Percentiles rank a stretch among this genome's conserved stretches.
phyloP scores from a whole-genome alignment of 352 stramenopile genomes.

The Globisporangium emineosum region DNA sequence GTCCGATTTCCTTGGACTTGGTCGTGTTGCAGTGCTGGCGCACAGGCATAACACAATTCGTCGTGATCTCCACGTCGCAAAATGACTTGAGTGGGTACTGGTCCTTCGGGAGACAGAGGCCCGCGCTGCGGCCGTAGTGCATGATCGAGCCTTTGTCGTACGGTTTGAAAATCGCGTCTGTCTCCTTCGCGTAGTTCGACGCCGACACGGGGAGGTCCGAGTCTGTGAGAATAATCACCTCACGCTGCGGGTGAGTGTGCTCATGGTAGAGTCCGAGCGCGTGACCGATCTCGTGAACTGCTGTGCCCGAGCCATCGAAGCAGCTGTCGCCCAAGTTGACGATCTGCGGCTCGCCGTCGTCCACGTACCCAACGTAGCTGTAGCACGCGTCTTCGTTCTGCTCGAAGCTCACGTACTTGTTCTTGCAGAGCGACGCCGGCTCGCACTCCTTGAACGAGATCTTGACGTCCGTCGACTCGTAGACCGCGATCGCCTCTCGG shows the following conservation, averaged over 20 bases:
- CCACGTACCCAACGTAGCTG: slow-evolving; percentile 68
- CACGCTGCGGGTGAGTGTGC: slow-evolving; percentile 58
- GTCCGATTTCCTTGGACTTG: slow-evolving; percentile 55
- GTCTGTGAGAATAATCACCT: slow-evolving; percentile 72
- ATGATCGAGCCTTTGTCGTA: slow-evolving; percentile 79
- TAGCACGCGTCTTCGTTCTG: slow-evolving; percentile 72
- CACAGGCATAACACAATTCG: slow-evolving; percentile 67
- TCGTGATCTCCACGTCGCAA: slow-evolving; percentile 59
- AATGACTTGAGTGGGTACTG: slow-evolving; percentile 60
- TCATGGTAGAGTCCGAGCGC: slow-evolving; percentile 68
- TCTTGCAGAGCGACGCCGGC: slow-evolving; percentile 45
- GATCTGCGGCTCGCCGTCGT: slow-evolving; percentile 57
- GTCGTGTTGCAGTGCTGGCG: slow-evolving; percentile 71
- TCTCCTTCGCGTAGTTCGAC: slow-evolving; percentile 70
- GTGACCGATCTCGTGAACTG: slow-evolving; percentile 66
- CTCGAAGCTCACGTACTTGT: slow-evolving; percentile 71
- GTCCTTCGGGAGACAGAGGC: slow-evolving; percentile 69
- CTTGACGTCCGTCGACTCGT: slow-evolving; percentile 55
- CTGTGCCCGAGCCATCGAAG: slow-evolving; percentile 52
- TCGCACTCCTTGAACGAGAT: slow-evolving; percentile 68
- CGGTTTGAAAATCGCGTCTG: slow-evolving; percentile 49
- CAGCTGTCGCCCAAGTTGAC: slow-evolving; percentile 70
- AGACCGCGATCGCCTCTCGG: slow-evolving; percentile 48
- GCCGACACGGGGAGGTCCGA: slow-evolving; percentile 53
- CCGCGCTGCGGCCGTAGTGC: slow-evolving; percentile 64